Base-by-base conservation (phyloP, 345 rosid species). In the Gossypioides kirkii region DNA sequence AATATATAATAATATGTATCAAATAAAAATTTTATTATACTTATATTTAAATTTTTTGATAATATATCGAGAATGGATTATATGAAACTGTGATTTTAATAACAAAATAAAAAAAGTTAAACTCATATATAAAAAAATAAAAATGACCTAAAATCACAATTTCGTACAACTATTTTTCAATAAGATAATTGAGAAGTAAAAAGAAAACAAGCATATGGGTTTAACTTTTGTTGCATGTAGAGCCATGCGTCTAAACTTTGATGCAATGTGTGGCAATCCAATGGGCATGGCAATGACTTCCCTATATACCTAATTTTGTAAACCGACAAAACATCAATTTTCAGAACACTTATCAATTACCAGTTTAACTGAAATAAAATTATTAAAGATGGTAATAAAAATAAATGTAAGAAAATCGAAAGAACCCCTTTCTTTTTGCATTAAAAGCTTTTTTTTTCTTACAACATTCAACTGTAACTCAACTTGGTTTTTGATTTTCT, bases 281-380 rank as follows among this genome's bases (percentile, higher is more conserved):
- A n/a, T n/a, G n/a, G n/a, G n/a, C n/a, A n/a, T n/a, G n/a, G n/a
- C 61, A 10, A 56, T 54, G 59, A 13, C 59, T 9, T 50, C 20
- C 54, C 16, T 32, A 10, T 10, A 53, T 43, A 22, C 52, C 61
- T 25, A 42, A 38, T 41, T 41, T 23, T 38, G 52, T 20, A 20
- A 71, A 56, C 74, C 65, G 65, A 71, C 74, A 56, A 56, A 36
- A 50, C 25, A 10, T 23, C 55, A 50, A 68, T 47, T 66, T 66
- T 66, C 70, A 22, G n/a, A 11, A 2, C 32, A 23, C 16, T 10
- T 10, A 42, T 11, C 3, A 20, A 9, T n/a, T 43, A 62, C 47
- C 16, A 10, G 5, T 23, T 32, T 4, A 67, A 25, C 53, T 64
- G 71, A 22, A 67, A 47, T 42, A 9, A 55, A 10, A 32, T 32